These are phyloP conservation scores for Botrytis cinerea DNA, from an alignment of 2,329 filamentous ascomycete species.

Conservation along the genomic window DNA sequence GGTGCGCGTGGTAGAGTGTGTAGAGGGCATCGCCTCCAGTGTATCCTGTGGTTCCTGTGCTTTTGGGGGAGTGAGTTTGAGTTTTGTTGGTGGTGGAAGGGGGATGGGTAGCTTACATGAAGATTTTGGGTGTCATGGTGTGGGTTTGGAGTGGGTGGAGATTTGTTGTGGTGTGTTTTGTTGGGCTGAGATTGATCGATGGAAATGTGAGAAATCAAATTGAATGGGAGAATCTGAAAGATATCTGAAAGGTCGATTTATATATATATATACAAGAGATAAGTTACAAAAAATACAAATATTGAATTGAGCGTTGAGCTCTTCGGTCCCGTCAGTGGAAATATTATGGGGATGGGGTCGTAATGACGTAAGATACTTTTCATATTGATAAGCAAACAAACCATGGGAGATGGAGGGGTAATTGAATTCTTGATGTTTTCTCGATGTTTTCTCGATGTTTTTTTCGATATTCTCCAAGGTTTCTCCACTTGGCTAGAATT, in stretches of 20 bases:
- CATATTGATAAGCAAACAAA: constrained; percentile 3
- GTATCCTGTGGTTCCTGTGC: constrained; percentile 32
- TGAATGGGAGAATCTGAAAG: too few relatives aligned
- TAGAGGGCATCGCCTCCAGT: constrained; percentile 50
- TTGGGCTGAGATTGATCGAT: too few relatives aligned
- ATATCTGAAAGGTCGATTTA: too few relatives aligned
- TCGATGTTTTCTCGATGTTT: background rate
- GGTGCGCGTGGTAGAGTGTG: constrained; percentile 48
- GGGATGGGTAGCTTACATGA: constrained; percentile 30
- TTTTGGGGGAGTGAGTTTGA: background rate
- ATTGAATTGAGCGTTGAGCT: background rate
- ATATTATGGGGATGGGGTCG: background rate
- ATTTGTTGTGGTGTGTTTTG: background rate
- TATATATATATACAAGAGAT: too few relatives aligned
- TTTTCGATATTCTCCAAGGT: background rate
- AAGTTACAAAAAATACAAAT: too few relatives aligned
- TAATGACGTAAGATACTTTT: constrained; percentile 4
- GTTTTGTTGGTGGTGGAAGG: background rate
- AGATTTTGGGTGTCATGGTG: constrained; percentile 35
- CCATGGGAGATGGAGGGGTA: background rate
- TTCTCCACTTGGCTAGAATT: background rate
- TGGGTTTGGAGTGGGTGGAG: background rate
- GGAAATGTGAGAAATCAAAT: background rate
- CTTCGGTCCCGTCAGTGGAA: background rate
- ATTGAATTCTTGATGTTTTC: background rate